Percentiles rank a stretch among this genome's conserved stretches.
Conservation (phyloP, 805 yeast genomes). For the Candida maltosa region DNA sequence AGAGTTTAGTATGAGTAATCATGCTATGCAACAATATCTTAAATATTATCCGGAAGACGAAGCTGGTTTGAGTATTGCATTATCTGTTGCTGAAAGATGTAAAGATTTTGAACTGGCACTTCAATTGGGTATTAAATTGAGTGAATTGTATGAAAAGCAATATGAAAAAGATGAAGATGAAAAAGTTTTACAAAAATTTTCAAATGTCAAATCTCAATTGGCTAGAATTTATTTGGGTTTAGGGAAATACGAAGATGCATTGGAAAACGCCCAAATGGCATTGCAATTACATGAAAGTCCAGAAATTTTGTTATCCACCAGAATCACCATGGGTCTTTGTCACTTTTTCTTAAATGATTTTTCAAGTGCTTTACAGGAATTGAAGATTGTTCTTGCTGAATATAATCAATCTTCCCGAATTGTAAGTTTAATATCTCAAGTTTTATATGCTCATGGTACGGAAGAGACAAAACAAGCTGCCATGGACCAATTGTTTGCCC, state of each 20-base stretch:
- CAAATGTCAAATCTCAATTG: constrained; percentile 61
- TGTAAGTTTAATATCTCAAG: constrained; percentile 73
- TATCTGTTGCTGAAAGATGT: constrained; percentile 65
- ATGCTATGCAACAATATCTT: constrained; percentile 64
- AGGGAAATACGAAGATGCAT: constrained; percentile 52
- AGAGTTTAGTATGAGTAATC: constrained; percentile 62
- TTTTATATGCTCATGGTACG: constrained; percentile 70
- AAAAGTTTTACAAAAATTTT: constrained; percentile 45
- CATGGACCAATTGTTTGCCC: constrained; percentile 71
- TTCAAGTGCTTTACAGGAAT: constrained; percentile 63
- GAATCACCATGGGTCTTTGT: constrained; percentile 70
- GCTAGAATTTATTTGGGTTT: constrained; percentile 70
- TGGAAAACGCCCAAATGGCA: constrained; percentile 58
- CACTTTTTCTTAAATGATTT: constrained; percentile 62
- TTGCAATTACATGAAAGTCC: constrained; percentile 42
- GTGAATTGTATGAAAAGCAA: constrained; percentile 47
- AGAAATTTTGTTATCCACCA: constrained; percentile 45
- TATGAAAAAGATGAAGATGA: constrained; percentile 57
- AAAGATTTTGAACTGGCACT: constrained; percentile 58
- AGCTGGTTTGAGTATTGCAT: constrained; percentile 53
- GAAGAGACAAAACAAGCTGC: constrained; percentile 83
- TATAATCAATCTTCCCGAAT: constrained; percentile 61
- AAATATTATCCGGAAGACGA: constrained; percentile 58
- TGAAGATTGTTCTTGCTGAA: constrained; percentile 53
- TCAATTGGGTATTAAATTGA: constrained; percentile 42